These are phyloP conservation scores for Diophrys appendiculata DNA, from an alignment of 73 alveolate genomes.

Conservation along the genomic window DNA sequence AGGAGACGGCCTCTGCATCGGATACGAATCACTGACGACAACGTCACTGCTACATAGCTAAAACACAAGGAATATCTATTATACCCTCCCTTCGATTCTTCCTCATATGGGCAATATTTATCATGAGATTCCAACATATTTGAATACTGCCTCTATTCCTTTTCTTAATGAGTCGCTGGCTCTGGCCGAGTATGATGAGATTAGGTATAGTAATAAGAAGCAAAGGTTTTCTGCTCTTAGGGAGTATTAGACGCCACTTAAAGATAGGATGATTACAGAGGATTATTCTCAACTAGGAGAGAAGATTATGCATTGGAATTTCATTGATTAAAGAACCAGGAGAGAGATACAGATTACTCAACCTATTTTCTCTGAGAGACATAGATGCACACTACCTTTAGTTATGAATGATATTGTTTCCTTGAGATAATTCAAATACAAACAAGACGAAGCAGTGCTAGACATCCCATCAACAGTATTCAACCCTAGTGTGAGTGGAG, in stretches of 20 bases:
- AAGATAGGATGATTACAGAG: conserved; percentile 11
- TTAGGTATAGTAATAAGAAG: conserved; percentile 15
- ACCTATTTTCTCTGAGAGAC: neutral
- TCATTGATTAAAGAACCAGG: conserved; percentile 1
- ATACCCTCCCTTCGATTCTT: conserved; percentile 33
- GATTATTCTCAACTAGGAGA: conserved; percentile 15
- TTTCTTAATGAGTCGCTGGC: conserved; percentile 31
- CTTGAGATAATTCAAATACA: neutral
- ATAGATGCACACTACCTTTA: neutral
- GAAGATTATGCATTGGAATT: conserved; percentile 34
- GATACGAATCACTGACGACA: neutral
- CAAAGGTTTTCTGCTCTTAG: conserved; percentile 18
- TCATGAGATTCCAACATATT: conserved; percentile 42
- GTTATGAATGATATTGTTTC: neutral
- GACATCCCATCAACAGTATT: conserved; percentile 7
- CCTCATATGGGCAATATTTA: conserved; percentile 32
- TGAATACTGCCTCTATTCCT: conserved; percentile 52
- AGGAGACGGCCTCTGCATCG: neutral
- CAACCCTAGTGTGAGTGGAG: neutral
- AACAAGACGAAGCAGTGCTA: neutral
- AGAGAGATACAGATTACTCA: neutral
- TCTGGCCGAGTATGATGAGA: conserved; percentile 23
- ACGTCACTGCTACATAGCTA: neutral
- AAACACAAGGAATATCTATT: conserved; percentile 29
- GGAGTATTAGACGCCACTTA: conserved; percentile 17